Evolutionary conservation across 192 early-diverging fungal species (phyloP), one percentile per base, ranked within the genome.

Genomic region (Funneliformis mosseae): DNA sequence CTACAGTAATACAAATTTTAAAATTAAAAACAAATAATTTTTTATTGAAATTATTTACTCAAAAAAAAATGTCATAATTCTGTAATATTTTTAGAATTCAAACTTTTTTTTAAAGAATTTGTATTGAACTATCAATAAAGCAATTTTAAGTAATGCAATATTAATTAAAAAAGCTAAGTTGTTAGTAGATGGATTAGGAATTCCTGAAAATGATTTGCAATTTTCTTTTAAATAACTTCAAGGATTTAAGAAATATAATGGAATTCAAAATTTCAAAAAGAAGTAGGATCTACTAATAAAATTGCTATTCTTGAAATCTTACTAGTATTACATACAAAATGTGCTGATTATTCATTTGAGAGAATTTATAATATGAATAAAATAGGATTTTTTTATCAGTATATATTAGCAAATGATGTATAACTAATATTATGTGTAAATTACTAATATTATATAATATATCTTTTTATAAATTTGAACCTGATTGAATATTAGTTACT

Each of bases 201-300:
- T 74, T 74, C 71, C 82, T 0, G 33, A 79, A 8, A 61, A 67
- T 6, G 61, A 55, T 63, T 69, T 87, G 21, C 39, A 67, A 8
- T 87, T 87, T 61, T 87, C 83, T 38, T 77, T 76, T 45, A 80
- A 82, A 0, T 87, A 81, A 82, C 80, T 87, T 55, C 70, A 79
- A 77, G 83, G 83, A 71, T 87, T 87, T 71, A 87, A 87, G 45
- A 46, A 77, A 39, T 64, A 77, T 38, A 81, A 86, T 73, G 82
- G 81, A 3, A 64, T 87, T 16, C 81, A 74, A 79, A 79, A 23
- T 67, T 79, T 21, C 63, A 79, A 16, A 43, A 43, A 45, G 67
- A 79, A 79, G 63, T n/a, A 64, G 21, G 0, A 45, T 79, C 43
- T 25, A 16, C 12, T 66, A 27, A 79, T 67, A 8, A 45, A 38